Evolutionary conservation across 495 filamentous ascomycete species (phyloP).

Genomic region (Amphirosellinia nigrospora): DNA sequence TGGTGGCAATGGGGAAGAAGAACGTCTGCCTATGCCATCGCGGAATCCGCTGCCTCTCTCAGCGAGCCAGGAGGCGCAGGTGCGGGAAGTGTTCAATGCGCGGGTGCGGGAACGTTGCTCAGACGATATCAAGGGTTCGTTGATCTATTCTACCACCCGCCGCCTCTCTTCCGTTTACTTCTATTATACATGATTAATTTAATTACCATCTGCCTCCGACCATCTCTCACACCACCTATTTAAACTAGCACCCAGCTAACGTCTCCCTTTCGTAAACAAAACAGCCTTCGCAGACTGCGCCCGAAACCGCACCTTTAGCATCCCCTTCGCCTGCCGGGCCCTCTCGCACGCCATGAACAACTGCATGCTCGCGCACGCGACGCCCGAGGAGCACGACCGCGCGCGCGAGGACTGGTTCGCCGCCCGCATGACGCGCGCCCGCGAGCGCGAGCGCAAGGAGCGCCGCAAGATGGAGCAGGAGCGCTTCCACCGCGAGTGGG

Average conservation of each 20-base stretch:
- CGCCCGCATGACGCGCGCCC: conserved; percentile 67
- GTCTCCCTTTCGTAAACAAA: conserved; percentile 8
- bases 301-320: conserved; percentile 78
- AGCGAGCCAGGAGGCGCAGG: conserved; percentile 87
- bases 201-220: conserved; percentile 4
- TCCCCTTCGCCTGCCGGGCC: conserved; percentile 81
- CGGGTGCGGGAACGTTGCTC: conserved; percentile 80
- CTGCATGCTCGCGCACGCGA: conserved; percentile 89
- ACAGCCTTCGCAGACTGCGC: conserved; percentile 91
- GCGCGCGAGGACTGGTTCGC: conserved; percentile 95
- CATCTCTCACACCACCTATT: too few species aligned
- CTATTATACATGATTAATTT: too few species aligned
- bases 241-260: too few species aligned
- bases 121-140: conserved; percentile 82
- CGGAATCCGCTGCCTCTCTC: conserved; percentile 92
- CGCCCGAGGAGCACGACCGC: conserved; percentile 80
- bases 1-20: neutral
- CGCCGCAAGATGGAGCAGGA: conserved; percentile 60
- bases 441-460: conserved; percentile 66
- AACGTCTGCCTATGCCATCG: conserved; percentile 61
- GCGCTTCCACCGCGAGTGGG: conserved; percentile 64
- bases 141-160: conserved; percentile 3
- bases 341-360: conserved; percentile 86
- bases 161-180: too few species aligned
- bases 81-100: conserved; percentile 87